phyloP scores from a whole-genome alignment of 345 rosid genomes.

The Arabidopsis thaliana region TAIR10.1 NC_003070.9:7302001-7302500 shows the following conservation, averaged over 20 bases:
- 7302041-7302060: conserved; percentile 28
- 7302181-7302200: background rate
- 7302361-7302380: background rate
- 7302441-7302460: conserved; percentile 6
- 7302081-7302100: background rate
- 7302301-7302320: background rate
- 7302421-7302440: background rate
- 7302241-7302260: background rate
- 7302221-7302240: conserved; percentile 4
- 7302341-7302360: background rate
- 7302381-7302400: background rate
- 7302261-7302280: background rate
- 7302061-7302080: background rate
- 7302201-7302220: background rate
- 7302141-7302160: background rate
- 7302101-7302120: background rate
- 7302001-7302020: background rate
- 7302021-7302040: background rate
- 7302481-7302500: conserved; percentile 3
- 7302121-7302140: background rate
- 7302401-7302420: conserved; percentile 2
- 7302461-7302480: background rate
- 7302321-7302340: background rate
- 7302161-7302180: background rate
- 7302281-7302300: background rate